Evolutionary conservation across 1,284 basidiomycete species (phyloP), one percentile per base, ranked within the genome.

Genomic region (Pyrrhoderma noxium): DNA sequence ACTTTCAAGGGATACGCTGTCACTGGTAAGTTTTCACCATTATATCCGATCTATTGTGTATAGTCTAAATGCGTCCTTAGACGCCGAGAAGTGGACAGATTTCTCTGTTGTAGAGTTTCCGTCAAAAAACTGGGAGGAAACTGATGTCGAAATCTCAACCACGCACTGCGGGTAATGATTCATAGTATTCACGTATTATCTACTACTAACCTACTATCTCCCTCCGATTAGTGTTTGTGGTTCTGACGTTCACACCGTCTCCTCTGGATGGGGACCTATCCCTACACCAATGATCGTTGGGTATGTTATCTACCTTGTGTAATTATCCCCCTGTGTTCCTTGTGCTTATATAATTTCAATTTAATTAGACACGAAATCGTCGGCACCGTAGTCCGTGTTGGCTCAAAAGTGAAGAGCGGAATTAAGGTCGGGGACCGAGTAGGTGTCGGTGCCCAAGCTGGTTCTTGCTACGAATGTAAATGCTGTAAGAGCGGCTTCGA

Each of bases 401-500:
- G 78, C 4, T 63, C 71, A 22, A 74, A 77, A 48, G 79, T 82
- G 47, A 71, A 46, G 14, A n/a, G n/a, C n/a, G 72, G 69, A 49
- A 72, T 82, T 68, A 79, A 79, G 60, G 70, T 77, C 40, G 81
- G 81, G 45, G 76, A 84, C 61, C 69, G 78, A n/a, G 82, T 76
- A 53, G 82, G 82, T 48, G 79, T 85, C 13, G 82, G 82, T 21
- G 80, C 81, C 2, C 75, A 78, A 62, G 70, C 82, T 36, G 70
- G 66, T 46, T 70, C 72, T 13, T 82, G 79, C 66, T 62, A 72
- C 55, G 53, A 71, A 31, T 84, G 81, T 62, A 62, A 68, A 14
- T 68, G 72, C 43, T 85, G 82, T 69, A 73, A 73, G 51, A 61
- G 62, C 25, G 73, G 73, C 57, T 74, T 75, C 57, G 80, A 82